Conservation (phyloP, 2,329 filamentous ascomycete genomes). For the Claviceps sp. region DNA sequence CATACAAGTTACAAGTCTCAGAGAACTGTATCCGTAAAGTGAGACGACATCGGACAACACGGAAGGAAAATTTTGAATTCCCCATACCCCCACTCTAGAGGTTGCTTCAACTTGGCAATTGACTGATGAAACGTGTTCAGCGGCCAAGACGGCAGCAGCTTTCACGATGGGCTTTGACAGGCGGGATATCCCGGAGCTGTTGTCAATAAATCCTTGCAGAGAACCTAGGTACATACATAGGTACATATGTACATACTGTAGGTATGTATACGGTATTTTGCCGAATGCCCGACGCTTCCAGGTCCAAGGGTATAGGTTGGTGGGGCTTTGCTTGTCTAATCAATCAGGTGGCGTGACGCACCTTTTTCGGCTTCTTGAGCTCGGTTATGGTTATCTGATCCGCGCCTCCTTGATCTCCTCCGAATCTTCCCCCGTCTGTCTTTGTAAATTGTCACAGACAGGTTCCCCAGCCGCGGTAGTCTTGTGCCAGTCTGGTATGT, state of each 20-base stretch:
- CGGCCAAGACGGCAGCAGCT: background rate
- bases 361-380: background rate
- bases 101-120: background rate
- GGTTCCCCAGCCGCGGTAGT: too few relatives aligned
- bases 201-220: too few relatives aligned
- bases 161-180: too few relatives aligned
- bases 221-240: too few relatives aligned
- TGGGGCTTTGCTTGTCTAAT: conserved; percentile 1
- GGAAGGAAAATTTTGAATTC: background rate
- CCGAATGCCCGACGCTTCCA: background rate
- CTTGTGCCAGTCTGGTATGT: too few relatives aligned
- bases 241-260: too few relatives aligned
- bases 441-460: too few relatives aligned
- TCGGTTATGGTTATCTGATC: conserved; percentile 6
- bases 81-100: background rate
- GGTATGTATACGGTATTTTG: background rate
- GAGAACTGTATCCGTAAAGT: too few relatives aligned
- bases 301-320: background rate
- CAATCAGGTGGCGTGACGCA: conserved; percentile 4
- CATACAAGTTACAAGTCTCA: too few relatives aligned
- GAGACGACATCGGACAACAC: background rate
- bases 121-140: background rate
- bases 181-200: too few relatives aligned
- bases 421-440: too few relatives aligned
- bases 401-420: background rate